These are phyloP conservation scores for Rubus parviflorus DNA, from an alignment of 306 rosid species.

Conservation along the genomic window DNA sequence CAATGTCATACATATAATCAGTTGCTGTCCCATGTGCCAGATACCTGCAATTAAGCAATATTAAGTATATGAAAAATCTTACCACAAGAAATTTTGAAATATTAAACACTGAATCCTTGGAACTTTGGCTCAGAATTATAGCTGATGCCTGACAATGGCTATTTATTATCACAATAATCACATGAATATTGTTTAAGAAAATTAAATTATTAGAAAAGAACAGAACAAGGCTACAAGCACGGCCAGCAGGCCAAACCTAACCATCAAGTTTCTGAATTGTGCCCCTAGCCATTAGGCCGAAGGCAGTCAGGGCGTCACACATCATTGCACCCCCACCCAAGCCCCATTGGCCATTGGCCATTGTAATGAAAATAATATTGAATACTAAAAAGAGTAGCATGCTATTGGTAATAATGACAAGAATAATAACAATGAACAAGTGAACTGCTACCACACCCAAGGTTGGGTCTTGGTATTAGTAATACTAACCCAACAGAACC, in stretches of 20 bases:
- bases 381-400: not conserved
- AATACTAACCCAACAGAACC: slow-evolving; percentile 91
- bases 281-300: not conserved
- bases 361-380: not conserved
- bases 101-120: not conserved
- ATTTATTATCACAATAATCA: not conserved
- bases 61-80: not conserved
- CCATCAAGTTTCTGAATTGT: not conserved
- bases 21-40: slow-evolving; percentile 98
- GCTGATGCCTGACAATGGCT: not conserved
- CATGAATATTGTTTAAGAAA: not conserved
- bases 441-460: not conserved
- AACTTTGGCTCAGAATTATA: not conserved
- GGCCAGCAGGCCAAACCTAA: not conserved
- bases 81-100: not conserved
- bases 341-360: too few relatives aligned
- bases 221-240: not conserved
- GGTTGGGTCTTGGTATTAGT: not conserved
- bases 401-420: not conserved
- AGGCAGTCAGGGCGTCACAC: not conserved
- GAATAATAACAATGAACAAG: not conserved
- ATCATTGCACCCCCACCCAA: not conserved
- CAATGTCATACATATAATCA: slow-evolving; percentile 88
- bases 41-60: slow-evolving; percentile 54
- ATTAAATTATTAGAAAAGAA: not conserved